A percentile compares a stretch with the other conserved stretches of the same genome.
phyloP scores from a whole-genome alignment of 768 basidiomycete genomes.

The Nidula microcarpa region DNA sequence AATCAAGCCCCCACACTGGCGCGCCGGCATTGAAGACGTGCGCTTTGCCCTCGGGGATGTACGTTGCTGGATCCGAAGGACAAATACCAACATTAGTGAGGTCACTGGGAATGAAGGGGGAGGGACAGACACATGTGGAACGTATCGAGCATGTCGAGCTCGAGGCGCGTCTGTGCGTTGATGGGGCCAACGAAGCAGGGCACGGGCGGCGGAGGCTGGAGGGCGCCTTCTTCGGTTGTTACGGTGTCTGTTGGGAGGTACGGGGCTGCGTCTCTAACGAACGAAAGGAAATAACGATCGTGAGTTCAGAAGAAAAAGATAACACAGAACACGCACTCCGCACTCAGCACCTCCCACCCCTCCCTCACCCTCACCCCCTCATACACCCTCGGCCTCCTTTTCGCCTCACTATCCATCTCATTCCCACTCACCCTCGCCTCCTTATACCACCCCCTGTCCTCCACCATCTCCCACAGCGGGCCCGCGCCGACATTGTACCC shows the following conservation, averaged over 20 bases:
- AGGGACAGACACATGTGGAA: constrained; percentile 50
- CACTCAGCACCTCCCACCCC: constrained; percentile 42
- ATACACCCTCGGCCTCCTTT: constrained; percentile 60
- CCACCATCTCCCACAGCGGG: constrained; percentile 74
- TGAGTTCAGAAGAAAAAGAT: not conserved
- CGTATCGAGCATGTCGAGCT: constrained; percentile 54
- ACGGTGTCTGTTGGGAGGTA: constrained; percentile 58
- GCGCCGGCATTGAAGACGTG: constrained; percentile 85
- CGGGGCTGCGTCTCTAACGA: constrained; percentile 46
- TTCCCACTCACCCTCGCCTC: constrained; percentile 39
- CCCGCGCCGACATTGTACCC: constrained; percentile 73
- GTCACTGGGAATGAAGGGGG: not conserved
- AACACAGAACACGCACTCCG: constrained; percentile 39
- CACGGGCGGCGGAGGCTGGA: constrained; percentile 51
- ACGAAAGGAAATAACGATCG: constrained; percentile 6
- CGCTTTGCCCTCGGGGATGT: constrained; percentile 53
- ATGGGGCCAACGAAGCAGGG: constrained; percentile 68
- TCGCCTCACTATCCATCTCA: constrained; percentile 41
- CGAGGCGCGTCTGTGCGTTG: constrained; percentile 43
- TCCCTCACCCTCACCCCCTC: constrained; percentile 33
- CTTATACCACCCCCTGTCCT: constrained; percentile 78
- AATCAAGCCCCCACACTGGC: constrained; percentile 88
- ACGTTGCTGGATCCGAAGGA: constrained; percentile 42
- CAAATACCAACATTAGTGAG: not conserved
- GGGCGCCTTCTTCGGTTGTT: constrained; percentile 47